These are phyloP conservation scores for Lentinula raphanica DNA, from an alignment of 768 basidiomycete species.

Conservation along the genomic window DNA sequence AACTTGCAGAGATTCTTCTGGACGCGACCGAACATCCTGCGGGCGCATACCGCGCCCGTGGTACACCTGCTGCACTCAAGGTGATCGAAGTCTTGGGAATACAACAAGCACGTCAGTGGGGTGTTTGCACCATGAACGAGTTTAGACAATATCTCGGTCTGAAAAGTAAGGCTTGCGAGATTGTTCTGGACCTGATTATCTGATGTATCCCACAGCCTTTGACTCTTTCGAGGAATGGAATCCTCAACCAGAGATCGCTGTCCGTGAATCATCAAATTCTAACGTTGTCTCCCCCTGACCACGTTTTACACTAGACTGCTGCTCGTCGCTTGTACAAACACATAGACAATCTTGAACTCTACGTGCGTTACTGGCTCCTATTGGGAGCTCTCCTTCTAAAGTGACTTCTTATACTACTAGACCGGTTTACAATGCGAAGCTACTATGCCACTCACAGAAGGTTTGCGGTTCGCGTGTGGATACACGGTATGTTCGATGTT, in stretches of 20 bases:
- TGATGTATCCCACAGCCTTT: slow-evolving; percentile 47
- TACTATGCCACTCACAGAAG: slow-evolving; percentile 55
- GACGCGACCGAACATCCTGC: slow-evolving; percentile 55
- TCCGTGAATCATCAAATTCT: slow-evolving; percentile 21
- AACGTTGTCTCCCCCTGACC: neutral
- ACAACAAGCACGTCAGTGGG: slow-evolving; percentile 62
- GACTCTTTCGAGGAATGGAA: slow-evolving; percentile 69
- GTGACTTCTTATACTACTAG: neutral
- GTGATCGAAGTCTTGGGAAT: slow-evolving; percentile 69
- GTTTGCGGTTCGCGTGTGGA: slow-evolving; percentile 76
- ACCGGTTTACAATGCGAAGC: slow-evolving; percentile 70
- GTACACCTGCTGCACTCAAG: slow-evolving; percentile 59
- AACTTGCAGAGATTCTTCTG: slow-evolving; percentile 59
- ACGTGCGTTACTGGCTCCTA: slow-evolving; percentile 36
- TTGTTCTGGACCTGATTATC: slow-evolving; percentile 9
- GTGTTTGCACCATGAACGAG: slow-evolving; percentile 72
- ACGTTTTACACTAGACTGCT: slow-evolving; percentile 41
- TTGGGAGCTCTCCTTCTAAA: neutral
- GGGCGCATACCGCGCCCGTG: slow-evolving; percentile 63
- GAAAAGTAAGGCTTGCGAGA: slow-evolving; percentile 40
- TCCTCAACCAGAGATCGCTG: slow-evolving; percentile 49
- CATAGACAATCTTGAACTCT: slow-evolving; percentile 76
- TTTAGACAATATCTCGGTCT: slow-evolving; percentile 69
- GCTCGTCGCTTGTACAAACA: slow-evolving; percentile 64
- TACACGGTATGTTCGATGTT: slow-evolving; percentile 39